Base-by-base conservation (phyloP, 1,139 yeast genomes). In the Fermentozyma sake region DNA sequence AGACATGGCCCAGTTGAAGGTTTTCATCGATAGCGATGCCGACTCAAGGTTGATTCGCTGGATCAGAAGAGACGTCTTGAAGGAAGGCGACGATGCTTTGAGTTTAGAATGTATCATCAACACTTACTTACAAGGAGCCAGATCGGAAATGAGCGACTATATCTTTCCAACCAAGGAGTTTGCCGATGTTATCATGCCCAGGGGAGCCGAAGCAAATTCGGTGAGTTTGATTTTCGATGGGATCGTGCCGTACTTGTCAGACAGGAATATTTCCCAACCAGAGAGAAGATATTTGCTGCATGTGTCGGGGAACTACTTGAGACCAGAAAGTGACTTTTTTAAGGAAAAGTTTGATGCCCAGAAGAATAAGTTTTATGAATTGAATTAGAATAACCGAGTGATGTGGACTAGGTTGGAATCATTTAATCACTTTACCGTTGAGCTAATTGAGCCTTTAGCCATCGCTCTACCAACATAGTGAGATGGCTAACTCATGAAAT, bases 11-110 rank as follows among this genome's bases (percentile, higher is more conserved):
- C 66, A 76, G 3, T 63, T 87, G 43, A 80, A 76, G 44, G 76
- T 87, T 3, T 89, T 80, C 46, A 68, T 87, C n/a, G 93, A 84
- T 42, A 72, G 89, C 39, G 96, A 89, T 50, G 76, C 93, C 1
- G 97, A 89, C 50, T 76, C 84, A 4, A 61, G 96, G 34, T 58
- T 89, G 24, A 79, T 85, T 10, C 69, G 94, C 37, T 77, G 91
- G 84, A 81, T 77, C 21, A 49, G 64, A 35, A 46, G 69, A 31
- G 71, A 70, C 32, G 72, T 69, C 1, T 31, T 67, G 11, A 19
- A 24, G 12, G 20, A 18, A 2, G 41, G 42, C 0, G 33, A 35
- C 12, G 18, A 16, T 2, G 22, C 27, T 5, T 26, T 26, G 29
- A 50, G 57, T 23, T 56, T 84, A 30, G 75, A 73, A 23, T 47